These are phyloP conservation scores for Uronychia setigera DNA, from an alignment of 73 alveolate species.

Conservation along the genomic window DNA sequence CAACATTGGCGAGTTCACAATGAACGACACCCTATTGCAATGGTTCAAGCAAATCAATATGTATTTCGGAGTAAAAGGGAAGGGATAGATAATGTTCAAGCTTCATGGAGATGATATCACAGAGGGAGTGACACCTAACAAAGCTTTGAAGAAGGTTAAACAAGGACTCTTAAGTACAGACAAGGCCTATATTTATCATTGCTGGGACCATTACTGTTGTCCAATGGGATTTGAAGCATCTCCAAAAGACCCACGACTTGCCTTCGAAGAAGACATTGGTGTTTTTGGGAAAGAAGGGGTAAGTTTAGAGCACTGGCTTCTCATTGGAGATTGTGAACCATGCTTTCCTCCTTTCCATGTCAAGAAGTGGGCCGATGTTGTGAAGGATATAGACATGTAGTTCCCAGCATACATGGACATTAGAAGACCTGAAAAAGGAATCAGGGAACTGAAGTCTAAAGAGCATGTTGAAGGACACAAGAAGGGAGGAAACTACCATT, in stretches of 20 bases:
- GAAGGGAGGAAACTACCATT: constrained; percentile 72
- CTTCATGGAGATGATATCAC: constrained; percentile 70
- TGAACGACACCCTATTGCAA: constrained; percentile 70
- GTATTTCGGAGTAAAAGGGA: constrained; percentile 62
- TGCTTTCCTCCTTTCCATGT: constrained; percentile 66
- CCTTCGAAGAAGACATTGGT: constrained; percentile 46
- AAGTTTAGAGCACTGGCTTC: constrained; percentile 74
- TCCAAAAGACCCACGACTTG: constrained; percentile 70
- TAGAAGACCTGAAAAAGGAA: constrained; percentile 70
- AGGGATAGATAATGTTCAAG: constrained; percentile 67
- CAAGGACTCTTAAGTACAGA: constrained; percentile 65
- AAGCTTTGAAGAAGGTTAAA: constrained; percentile 63
- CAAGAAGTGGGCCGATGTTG: constrained; percentile 64
- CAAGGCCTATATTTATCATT: constrained; percentile 77
- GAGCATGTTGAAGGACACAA: constrained; percentile 37
- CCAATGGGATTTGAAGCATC: constrained; percentile 79
- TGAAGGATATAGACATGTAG: constrained; percentile 48
- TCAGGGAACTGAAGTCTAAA: constrained; percentile 45
- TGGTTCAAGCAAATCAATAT: constrained; percentile 64
- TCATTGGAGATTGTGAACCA: constrained; percentile 64
- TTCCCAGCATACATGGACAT: constrained; percentile 64
- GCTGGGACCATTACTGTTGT: constrained; percentile 79
- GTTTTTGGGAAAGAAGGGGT: constrained; percentile 32
- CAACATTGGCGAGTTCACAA: constrained; percentile 80
- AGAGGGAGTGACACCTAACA: constrained; percentile 51